Percentiles rank a stretch among this genome's conserved stretches.
phyloP scores from a whole-genome alignment of 176 grass and related monocot genomes.

The Eleusine indica region DNA sequence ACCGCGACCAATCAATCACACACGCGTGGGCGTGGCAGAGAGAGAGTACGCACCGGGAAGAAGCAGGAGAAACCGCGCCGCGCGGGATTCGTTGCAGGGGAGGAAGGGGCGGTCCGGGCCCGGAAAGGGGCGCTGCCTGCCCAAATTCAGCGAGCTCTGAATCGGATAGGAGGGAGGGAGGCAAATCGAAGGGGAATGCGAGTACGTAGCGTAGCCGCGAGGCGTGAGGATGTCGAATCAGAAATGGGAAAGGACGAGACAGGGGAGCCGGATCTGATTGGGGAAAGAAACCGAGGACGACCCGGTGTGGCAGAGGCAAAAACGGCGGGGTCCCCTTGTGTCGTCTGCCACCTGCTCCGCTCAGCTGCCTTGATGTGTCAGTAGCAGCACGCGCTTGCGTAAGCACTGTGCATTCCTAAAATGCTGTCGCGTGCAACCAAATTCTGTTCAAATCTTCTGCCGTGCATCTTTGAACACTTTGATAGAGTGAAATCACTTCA shows the following conservation, averaged over 20 bases:
- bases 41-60: constrained; percentile 25
- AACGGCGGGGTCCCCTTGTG: not conserved
- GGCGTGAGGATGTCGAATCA: not conserved
- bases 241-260: not conserved
- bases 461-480: not conserved
- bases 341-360: not conserved
- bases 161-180: not conserved
- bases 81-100: not conserved
- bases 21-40: not conserved
- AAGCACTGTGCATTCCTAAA: not conserved
- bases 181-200: not conserved
- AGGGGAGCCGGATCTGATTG: not conserved
- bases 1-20: not conserved
- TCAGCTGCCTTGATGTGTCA: not conserved
- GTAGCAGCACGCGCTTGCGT: not conserved
- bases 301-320: not conserved
- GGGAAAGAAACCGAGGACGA: not conserved
- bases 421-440: not conserved
- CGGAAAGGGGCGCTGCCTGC: not conserved
- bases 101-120: not conserved
- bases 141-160: constrained; percentile 2
- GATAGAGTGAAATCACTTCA: not conserved
- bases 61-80: not conserved
- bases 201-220: not conserved
- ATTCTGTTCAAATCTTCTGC: not conserved